Evolutionary conservation across 208 protist species (phyloP).

Genomic region (Acanthamoeba castellanii): DNA sequence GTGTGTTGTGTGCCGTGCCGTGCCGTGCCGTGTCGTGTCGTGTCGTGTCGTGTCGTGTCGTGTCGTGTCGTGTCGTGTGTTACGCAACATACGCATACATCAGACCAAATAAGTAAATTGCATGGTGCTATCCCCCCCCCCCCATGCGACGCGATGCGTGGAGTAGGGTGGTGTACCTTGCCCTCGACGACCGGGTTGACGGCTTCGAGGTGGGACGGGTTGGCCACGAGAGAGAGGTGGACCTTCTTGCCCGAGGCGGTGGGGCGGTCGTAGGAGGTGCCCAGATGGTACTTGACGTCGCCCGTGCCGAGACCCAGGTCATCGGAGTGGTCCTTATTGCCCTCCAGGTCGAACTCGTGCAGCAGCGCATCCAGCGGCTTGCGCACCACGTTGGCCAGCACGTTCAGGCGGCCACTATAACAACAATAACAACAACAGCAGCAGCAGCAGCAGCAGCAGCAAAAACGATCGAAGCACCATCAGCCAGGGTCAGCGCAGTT

Average conservation of each 20-base stretch:
- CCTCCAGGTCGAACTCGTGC: constrained; percentile 86
- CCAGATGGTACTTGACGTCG: constrained; percentile 99
- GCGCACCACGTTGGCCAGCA: constrained; percentile 97
- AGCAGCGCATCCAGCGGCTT: constrained; percentile 94
- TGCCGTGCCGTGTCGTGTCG: no score
- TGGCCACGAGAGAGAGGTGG: constrained; percentile 96
- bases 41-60: no score
- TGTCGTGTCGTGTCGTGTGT: no score
- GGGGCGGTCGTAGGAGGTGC: constrained; percentile 90
- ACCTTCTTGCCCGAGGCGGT: constrained; percentile 91
- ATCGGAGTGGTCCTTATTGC: constrained; percentile 27
- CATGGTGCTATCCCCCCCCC: no score
- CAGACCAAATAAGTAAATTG: no score
- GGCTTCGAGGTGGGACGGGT: constrained; percentile 99
- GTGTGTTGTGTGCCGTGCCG: no score
- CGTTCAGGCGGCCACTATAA: constrained; percentile 94
- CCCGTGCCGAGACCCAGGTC: constrained; percentile 85
- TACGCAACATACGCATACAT: no score
- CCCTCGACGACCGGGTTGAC: constrained; percentile 99
- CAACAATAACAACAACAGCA: no score
- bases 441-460: no score
- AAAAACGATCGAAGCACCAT: no score
- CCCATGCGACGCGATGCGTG: no score
- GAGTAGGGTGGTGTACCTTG: constrained; percentile 90
- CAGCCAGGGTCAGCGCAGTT: no score